Evolutionary conservation across 345 rosid genomes (phyloP), one percentile per base, ranked within the genome.

Genomic region (Brassica cretica): DNA sequence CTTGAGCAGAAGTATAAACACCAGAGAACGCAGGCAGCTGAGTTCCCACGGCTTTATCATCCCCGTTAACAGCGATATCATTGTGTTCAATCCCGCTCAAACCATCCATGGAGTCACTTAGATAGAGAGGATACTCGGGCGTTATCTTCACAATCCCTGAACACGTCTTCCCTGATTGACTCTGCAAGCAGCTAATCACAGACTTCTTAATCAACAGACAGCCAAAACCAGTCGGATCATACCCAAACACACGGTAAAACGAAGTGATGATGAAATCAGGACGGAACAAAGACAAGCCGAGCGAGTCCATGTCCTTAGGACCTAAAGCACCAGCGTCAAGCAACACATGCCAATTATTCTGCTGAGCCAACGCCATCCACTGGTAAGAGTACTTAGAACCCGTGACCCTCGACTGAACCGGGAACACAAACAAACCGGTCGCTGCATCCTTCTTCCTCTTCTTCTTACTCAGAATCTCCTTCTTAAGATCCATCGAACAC

Each of bases 321-420:
- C 99, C 99, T 65, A 96, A 84, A 27, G 99, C 88, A 2, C 99
- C 99, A 33, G 99, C 99, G 75, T 96, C 99, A 83, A 96, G 97
- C 82, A 93, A 84, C 70, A 96, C 99, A 71, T 96, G 99, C 99
- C 99, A 96, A 72, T 89, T 85, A 80, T 96, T 96, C 81, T 93
- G 99, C 82, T 96, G 99, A 75, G 99, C 99, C 66, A 93, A 78
- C 5, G 98, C 93, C 99, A 96, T 96, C 99, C 99, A 96, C 66
- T 96, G 99, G 80, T 96, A 96, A 0, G 99, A 96, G 81, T 96
- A 96, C 84, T 96, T 96, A 1, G 97, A 91, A 9, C 99, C 99
- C 0, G 97, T 89, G 53, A 96, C 99, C 76, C 99, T 88, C 19
- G 98, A 93, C 70, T 96, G 99, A 9, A 96, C 99, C 0, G 99